Evolutionary conservation across 768 basidiomycete genomes (phyloP).

Genomic region (Tricholoma matsutake): DNA sequence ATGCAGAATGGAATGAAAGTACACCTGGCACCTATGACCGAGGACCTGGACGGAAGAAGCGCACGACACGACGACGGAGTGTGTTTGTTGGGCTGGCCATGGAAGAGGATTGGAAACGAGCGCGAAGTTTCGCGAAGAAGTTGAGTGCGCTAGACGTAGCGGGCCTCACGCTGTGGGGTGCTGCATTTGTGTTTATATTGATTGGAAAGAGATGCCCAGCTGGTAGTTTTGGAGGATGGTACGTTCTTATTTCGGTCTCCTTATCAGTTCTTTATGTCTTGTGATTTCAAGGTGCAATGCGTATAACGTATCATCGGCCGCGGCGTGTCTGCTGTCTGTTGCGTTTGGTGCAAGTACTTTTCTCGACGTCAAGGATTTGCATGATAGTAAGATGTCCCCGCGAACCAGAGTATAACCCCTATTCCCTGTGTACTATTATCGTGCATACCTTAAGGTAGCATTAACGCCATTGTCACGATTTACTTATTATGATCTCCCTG

Average conservation of each 20-base stretch:
- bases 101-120: constrained; percentile 61
- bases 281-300: constrained; percentile 55
- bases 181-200: constrained; percentile 56
- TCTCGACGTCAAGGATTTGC: constrained; percentile 65
- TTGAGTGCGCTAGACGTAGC: constrained; percentile 47
- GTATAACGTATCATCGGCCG: constrained; percentile 65
- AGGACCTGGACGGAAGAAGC: constrained; percentile 28
- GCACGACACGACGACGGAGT: constrained; percentile 40
- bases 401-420: constrained; percentile 41
- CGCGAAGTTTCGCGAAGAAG: constrained; percentile 52
- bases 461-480: neutral
- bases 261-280: neutral
- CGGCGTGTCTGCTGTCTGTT: constrained; percentile 55
- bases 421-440: neutral
- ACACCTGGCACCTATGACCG: constrained; percentile 35
- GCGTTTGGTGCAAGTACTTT: constrained; percentile 55
- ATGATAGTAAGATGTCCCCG: constrained; percentile 58
- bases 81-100: constrained; percentile 59
- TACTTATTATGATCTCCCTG: neutral
- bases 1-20: constrained; percentile 34
- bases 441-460: neutral
- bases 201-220: constrained; percentile 62
- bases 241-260: constrained; percentile 17
- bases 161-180: constrained; percentile 52
- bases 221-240: constrained; percentile 65